Percentiles rank a stretch among this genome's conserved stretches.
Conservation (phyloP, 2,329 filamentous ascomycete species). For the Fusarium mundagurra region DNA sequence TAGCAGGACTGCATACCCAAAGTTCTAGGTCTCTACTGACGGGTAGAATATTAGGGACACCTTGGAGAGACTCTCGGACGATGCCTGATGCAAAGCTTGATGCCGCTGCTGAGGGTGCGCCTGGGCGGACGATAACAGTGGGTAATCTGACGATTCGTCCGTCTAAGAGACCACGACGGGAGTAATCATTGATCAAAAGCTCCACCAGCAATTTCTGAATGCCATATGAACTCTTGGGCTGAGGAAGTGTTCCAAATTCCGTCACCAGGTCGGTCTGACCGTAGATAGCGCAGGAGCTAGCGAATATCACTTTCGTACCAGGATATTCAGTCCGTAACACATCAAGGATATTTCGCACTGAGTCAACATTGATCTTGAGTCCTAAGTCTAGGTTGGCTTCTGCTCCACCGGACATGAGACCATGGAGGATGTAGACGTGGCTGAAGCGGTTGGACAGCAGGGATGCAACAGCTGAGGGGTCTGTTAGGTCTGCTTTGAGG, state of each 20-base stretch:
- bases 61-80: constrained; percentile 64
- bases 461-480: constrained; percentile 38
- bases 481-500: constrained; percentile 40
- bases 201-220: constrained; percentile 71
- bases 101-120: constrained; percentile 68
- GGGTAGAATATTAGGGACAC: constrained; percentile 57
- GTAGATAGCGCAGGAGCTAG: constrained; percentile 70
- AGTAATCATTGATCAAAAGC: constrained; percentile 46
- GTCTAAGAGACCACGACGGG: constrained; percentile 63
- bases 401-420: constrained; percentile 70
- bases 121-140: constrained; percentile 69
- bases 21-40: constrained; percentile 57
- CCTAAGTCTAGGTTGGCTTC: constrained; percentile 67
- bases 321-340: constrained; percentile 55
- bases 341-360: constrained; percentile 63
- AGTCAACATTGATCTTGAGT: constrained; percentile 67
- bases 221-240: constrained; percentile 67
- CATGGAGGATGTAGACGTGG: constrained; percentile 68
- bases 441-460: constrained; percentile 47
- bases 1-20: constrained; percentile 63
- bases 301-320: constrained; percentile 65
- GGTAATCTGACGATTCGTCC: constrained; percentile 67
- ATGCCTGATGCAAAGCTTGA: constrained; percentile 70
- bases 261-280: constrained; percentile 46
- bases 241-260: constrained; percentile 47